A percentile compares a stretch with the other conserved stretches of the same genome.
These are phyloP conservation scores for Venturia nashicola DNA, from an alignment of 2,329 filamentous ascomycete species.

Conservation along the genomic window DNA sequence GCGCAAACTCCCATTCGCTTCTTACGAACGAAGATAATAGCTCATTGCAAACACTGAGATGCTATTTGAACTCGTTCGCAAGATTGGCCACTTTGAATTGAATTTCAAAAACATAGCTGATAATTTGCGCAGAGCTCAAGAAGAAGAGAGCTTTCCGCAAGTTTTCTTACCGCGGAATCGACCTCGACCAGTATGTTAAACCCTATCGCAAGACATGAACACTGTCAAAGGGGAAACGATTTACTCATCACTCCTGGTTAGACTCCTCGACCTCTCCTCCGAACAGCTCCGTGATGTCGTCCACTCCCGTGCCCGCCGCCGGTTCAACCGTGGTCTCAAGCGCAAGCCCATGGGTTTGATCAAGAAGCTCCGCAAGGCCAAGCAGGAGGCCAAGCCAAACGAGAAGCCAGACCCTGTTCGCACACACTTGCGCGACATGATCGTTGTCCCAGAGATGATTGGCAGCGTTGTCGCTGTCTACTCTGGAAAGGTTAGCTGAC, in stretches of 20 bases:
- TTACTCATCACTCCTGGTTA: constrained; percentile 28
- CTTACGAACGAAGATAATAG: not conserved
- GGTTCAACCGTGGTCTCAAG: constrained; percentile 99
- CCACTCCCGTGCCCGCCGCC: constrained; percentile 93
- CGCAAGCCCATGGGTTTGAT: constrained; percentile 99
- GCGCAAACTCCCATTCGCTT: constrained; percentile 19
- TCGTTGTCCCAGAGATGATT: constrained; percentile 99
- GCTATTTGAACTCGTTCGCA: not conserved
- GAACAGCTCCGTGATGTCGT: constrained; percentile 99
- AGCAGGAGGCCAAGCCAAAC: constrained; percentile 98
- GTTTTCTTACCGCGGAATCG: constrained; percentile 98
- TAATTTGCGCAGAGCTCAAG: constrained; percentile 71
- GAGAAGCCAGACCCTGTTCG: constrained; percentile 99
- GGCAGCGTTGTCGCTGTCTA: constrained; percentile 97
- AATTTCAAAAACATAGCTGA: not conserved
- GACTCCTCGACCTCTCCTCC: constrained; percentile 96
- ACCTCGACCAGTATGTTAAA: constrained; percentile 87
- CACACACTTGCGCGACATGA: constrained; percentile 99
- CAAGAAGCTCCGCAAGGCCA: constrained; percentile 99
- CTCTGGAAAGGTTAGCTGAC: constrained; percentile 59
- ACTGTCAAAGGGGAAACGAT: constrained; percentile 18
- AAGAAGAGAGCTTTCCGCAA: constrained; percentile 99
- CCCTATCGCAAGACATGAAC: constrained; percentile 10
- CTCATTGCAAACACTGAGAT: not conserved
- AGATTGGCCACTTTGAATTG: not conserved